Evolutionary conservation across 2,329 filamentous ascomycete species (phyloP).

Genomic region (Diaporthe nobilis): DNA sequence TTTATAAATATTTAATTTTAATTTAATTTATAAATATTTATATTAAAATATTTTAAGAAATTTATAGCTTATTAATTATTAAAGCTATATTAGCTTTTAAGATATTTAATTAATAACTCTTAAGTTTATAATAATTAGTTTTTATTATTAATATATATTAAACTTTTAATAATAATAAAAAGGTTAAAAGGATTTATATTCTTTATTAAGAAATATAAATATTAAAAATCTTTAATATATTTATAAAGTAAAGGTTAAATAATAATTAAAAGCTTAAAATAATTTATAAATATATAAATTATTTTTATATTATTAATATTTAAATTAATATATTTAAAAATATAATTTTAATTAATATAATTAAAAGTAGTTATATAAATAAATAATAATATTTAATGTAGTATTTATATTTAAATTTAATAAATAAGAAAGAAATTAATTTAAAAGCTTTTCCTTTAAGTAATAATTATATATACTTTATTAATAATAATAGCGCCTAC

Average conservation of each 20-base stretch:
- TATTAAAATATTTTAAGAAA: background rate
- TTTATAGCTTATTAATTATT: background rate
- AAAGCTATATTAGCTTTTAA: background rate
- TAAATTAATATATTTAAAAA: no score
- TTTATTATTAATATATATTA: background rate
- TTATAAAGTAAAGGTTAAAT: no score
- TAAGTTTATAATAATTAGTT: background rate
- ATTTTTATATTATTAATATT: background rate
- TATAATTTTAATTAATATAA: no score
- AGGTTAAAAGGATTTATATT: no score
- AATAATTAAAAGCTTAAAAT: background rate
- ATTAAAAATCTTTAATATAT: no score
- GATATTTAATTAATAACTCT: background rate
- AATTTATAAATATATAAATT: background rate
- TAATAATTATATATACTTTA: background rate
- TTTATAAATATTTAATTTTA: background rate
- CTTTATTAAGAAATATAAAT: no score
- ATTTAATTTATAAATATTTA: background rate
- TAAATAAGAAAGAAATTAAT: background rate
- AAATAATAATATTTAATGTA: background rate
- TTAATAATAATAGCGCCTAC: no score
- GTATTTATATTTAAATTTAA: background rate
- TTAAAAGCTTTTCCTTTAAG: background rate
- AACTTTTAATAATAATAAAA: background rate
- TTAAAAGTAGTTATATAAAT: no score